A percentile compares a stretch with the other conserved stretches of the same genome.
Conservation (phyloP, 495 filamentous ascomycete species). For the Penicillium atrosanguineum region DNA sequence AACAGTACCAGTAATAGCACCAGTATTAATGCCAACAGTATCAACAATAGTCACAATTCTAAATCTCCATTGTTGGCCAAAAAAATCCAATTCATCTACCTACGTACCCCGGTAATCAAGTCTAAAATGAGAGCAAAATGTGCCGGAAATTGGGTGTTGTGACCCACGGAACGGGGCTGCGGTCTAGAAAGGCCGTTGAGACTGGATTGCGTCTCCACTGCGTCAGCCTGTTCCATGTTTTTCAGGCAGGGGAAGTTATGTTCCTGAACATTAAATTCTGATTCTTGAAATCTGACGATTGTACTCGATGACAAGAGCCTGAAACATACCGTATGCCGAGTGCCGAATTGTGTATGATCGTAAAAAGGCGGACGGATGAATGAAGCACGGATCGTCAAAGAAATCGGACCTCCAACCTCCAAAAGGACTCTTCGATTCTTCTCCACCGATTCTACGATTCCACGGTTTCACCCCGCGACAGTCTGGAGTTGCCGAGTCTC, state of each 20-base stretch:
- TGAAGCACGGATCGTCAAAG: neutral
- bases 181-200: slow-evolving; percentile 31
- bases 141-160: neutral
- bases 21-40: too few relatives aligned
- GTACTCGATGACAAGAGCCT: too few relatives aligned
- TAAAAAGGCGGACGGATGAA: too few relatives aligned
- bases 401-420: neutral
- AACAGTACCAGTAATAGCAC: neutral
- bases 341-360: too few relatives aligned
- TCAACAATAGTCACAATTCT: too few relatives aligned
- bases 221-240: slow-evolving; percentile 24
- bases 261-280: slow-evolving; percentile 7
- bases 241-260: slow-evolving; percentile 5
- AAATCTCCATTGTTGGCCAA: too few relatives aligned
- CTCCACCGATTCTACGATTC: neutral
- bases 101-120: too few relatives aligned
- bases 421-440: slow-evolving; percentile 1
- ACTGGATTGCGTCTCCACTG: slow-evolving; percentile 28
- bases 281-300: too few relatives aligned
- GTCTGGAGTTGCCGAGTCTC: neutral
- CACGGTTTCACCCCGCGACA: slow-evolving; percentile 8
- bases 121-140: neutral
- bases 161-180: slow-evolving; percentile 28
- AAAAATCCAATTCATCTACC: too few relatives aligned
- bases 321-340: too few relatives aligned